Percentiles rank a stretch among this genome's conserved stretches.
These are phyloP conservation scores for Ogataea haglerorum DNA, from an alignment of 805 yeast species.

Conservation along the genomic window DNA sequence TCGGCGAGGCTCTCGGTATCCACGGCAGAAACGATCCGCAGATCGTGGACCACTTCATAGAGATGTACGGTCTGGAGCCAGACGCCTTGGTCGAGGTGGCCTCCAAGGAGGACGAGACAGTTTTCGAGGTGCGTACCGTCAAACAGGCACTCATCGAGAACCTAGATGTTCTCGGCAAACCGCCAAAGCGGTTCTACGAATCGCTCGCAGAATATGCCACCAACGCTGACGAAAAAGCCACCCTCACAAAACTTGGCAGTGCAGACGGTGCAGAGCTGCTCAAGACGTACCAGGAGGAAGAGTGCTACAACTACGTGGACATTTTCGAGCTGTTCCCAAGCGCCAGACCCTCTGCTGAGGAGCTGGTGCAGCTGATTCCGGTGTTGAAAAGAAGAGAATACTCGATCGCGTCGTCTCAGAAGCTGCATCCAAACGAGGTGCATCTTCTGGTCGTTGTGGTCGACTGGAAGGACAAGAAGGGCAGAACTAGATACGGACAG, in stretches of 20 bases:
- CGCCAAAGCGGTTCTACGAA: conserved; percentile 93
- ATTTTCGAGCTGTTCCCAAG: conserved; percentile 74
- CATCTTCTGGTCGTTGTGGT: conserved; percentile 92
- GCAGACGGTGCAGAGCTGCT: conserved; percentile 82
- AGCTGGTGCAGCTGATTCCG: conserved; percentile 68
- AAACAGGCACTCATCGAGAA: conserved; percentile 78
- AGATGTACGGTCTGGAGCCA: conserved; percentile 67
- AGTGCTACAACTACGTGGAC: conserved; percentile 77
- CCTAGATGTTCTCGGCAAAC: conserved; percentile 88
- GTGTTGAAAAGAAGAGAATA: conserved; percentile 96
- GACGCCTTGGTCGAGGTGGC: conserved; percentile 68
- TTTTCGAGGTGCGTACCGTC: conserved; percentile 73
- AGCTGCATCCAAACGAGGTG: conserved; percentile 83
- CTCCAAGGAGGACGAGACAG: conserved; percentile 54
- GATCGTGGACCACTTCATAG: conserved; percentile 65
- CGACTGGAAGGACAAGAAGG: conserved; percentile 87
- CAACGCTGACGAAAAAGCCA: conserved; percentile 61
- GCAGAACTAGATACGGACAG: conserved; percentile 87
- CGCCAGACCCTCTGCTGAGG: conserved; percentile 72
- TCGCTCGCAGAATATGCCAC: conserved; percentile 68
- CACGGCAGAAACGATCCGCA: conserved; percentile 79
- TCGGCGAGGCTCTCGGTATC: conserved; percentile 95
- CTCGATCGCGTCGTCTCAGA: conserved; percentile 95
- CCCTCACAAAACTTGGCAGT: conserved; percentile 61
- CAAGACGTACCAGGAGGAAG: conserved; percentile 81